These are phyloP conservation scores for Juncus inflexus DNA, from an alignment of 176 grass and related monocot species.

Conservation along the genomic window DNA sequence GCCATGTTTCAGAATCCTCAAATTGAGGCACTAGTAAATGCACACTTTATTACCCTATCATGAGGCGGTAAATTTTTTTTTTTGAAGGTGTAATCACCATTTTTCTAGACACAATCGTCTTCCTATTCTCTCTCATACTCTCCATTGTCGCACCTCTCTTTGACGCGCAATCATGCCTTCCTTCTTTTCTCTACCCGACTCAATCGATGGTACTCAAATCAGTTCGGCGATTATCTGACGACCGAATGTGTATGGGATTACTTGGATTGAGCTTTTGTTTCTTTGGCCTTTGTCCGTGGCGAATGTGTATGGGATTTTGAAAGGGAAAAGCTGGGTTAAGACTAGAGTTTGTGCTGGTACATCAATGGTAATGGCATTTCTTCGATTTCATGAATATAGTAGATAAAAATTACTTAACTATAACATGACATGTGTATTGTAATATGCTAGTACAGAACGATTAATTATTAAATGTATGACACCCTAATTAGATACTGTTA, in stretches of 20 bases:
- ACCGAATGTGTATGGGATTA: constrained; percentile 40
- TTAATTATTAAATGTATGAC: no score
- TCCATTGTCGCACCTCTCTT: constrained; percentile 47
- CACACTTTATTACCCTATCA: no score
- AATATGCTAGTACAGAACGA: no score
- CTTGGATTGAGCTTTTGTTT: constrained; percentile 59
- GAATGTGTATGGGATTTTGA: constrained; percentile 58
- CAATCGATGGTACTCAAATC: constrained; percentile 52
- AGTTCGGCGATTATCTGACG: constrained; percentile 67
- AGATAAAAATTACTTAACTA: no score
- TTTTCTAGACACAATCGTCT: constrained; percentile 34
- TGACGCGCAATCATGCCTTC: constrained; percentile 51
- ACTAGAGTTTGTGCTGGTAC: constrained; percentile 63
- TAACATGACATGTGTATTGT: no score
- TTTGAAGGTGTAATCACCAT: constrained; percentile 33
- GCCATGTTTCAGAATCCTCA: no score
- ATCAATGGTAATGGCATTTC: constrained; percentile 49
- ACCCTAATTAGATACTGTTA: no score
- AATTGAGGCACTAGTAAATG: no score
- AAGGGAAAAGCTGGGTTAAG: constrained; percentile 48
- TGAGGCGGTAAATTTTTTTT: no score
- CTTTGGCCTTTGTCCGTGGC: constrained; percentile 69
- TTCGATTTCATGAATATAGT: no score
- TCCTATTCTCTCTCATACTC: constrained; percentile 51
- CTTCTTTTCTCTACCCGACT: constrained; percentile 35